Evolutionary conservation across 345 rosid species (phyloP).

Genomic region (Euphorbia tirucalli): DNA sequence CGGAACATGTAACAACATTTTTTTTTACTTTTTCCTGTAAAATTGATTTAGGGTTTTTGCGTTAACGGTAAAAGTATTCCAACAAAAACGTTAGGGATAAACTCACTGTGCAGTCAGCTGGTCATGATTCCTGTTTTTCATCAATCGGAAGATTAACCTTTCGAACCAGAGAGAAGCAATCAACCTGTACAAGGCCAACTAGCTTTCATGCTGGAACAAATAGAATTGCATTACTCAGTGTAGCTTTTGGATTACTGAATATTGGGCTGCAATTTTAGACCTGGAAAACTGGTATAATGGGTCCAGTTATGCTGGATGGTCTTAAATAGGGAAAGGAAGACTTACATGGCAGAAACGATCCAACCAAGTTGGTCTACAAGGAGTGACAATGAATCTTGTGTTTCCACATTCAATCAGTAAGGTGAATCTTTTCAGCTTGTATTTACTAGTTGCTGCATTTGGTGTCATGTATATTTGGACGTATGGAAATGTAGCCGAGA

Average conservation of each 20-base stretch:
- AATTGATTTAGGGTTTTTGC: too few species aligned
- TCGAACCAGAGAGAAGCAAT: slow-evolving; percentile 67
- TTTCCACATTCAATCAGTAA: slow-evolving; percentile 37
- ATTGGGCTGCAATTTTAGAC: slow-evolving; percentile 70
- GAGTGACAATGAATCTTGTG: slow-evolving; percentile 65
- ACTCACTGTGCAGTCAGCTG: slow-evolving; percentile 69
- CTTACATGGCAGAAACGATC: slow-evolving; percentile 83
- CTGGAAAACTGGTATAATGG: slow-evolving; percentile 76
- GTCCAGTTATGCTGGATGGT: slow-evolving; percentile 64
- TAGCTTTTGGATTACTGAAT: slow-evolving; percentile 93
- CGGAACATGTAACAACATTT: too few species aligned
- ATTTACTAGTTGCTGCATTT: too few species aligned
- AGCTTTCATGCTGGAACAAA: slow-evolving; percentile 67
- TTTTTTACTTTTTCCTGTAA: too few species aligned
- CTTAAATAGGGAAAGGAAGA: slow-evolving; percentile 68
- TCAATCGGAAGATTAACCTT: slow-evolving; percentile 85
- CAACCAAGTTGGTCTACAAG: slow-evolving; percentile 69
- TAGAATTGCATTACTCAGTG: slow-evolving; percentile 69
- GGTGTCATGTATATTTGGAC: too few species aligned
- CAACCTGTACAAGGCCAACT: slow-evolving; percentile 60
- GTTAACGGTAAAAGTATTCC: too few species aligned
- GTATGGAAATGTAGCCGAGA: too few species aligned
- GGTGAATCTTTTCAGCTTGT: too few species aligned
- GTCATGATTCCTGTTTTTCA: slow-evolving; percentile 87
- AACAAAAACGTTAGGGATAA: too few species aligned